A percentile compares a stretch with the other conserved stretches of the same genome.
These are phyloP conservation scores for Acephala macrosclerotiorum DNA, from an alignment of 2,329 filamentous ascomycete genomes.

Conservation along the genomic window DNA sequence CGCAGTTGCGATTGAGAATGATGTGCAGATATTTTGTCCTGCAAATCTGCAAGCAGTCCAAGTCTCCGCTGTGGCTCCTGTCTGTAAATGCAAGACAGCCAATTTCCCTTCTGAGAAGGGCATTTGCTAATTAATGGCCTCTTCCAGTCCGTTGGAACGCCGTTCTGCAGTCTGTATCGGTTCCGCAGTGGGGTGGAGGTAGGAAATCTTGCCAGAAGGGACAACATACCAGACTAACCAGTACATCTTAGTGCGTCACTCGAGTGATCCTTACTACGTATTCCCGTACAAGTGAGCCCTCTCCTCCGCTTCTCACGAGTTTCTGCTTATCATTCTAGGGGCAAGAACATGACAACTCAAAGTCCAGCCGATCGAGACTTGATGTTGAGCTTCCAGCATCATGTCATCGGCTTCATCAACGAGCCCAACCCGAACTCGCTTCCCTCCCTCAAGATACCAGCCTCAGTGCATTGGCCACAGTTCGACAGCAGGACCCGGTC, in stretches of 20 bases:
- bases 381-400: conserved; percentile 20
- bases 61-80: conserved; percentile 13
- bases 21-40: conserved; percentile 28
- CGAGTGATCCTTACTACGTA: conserved; percentile 24
- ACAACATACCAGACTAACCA: neutral
- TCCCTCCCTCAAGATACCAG: neutral
- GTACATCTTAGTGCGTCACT: conserved; percentile 21
- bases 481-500: neutral
- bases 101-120: neutral
- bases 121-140: neutral
- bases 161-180: conserved; percentile 18
- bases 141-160: conserved; percentile 25
- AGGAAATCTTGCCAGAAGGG: neutral
- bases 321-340: neutral
- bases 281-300: conserved; percentile 17
- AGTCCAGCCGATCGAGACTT: conserved; percentile 13
- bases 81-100: conserved; percentile 24
- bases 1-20: conserved; percentile 28
- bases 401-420: conserved; percentile 25
- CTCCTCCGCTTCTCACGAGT: neutral
- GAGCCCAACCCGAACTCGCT: conserved; percentile 21
- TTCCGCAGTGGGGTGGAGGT: conserved; percentile 11
- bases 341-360: conserved; percentile 12
- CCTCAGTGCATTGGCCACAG: neutral
- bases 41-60: conserved; percentile 17